Evolutionary conservation across 805 yeast genomes (phyloP).

Genomic region (Yueomyces sp.): DNA sequence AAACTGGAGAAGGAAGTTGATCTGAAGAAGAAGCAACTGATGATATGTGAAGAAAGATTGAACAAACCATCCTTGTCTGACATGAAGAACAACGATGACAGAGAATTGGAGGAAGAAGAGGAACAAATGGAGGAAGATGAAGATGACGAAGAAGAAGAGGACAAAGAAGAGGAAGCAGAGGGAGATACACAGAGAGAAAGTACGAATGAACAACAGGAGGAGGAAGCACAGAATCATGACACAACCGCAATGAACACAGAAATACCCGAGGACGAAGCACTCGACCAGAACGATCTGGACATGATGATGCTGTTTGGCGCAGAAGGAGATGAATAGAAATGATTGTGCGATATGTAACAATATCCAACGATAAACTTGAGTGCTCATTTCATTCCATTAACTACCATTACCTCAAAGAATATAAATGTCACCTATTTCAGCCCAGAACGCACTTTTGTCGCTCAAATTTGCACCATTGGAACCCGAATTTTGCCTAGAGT

Average conservation of each 20-base stretch:
- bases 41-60: slow-evolving; percentile 22
- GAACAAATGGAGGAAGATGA: slow-evolving; percentile 23
- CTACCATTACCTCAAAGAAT: too few relatives aligned
- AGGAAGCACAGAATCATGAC: slow-evolving; percentile 7
- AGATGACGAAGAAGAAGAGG: slow-evolving; percentile 21
- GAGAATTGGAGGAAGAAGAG: slow-evolving; percentile 19
- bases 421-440: too few relatives aligned
- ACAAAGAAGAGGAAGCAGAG: slow-evolving; percentile 23
- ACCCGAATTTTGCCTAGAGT: too few relatives aligned
- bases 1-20: slow-evolving; percentile 74
- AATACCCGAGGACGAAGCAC: slow-evolving; percentile 7
- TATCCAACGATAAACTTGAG: too few relatives aligned
- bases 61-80: slow-evolving; percentile 1
- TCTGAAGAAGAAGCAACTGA: slow-evolving; percentile 57
- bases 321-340: slow-evolving; percentile 16
- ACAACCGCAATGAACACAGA: not conserved
- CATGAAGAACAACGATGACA: slow-evolving; percentile 11
- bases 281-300: slow-evolving; percentile 25
- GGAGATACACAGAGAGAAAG: slow-evolving; percentile 10
- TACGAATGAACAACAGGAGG: slow-evolving; percentile 20
- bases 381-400: too few relatives aligned
- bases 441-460: too few relatives aligned
- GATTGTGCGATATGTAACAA: too few relatives aligned
- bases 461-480: too few relatives aligned
- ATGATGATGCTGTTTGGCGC: slow-evolving; percentile 28